phyloP scores from a whole-genome alignment of 2,329 filamentous ascomycete genomes.

The Colletotrichum scovillei region DNA sequence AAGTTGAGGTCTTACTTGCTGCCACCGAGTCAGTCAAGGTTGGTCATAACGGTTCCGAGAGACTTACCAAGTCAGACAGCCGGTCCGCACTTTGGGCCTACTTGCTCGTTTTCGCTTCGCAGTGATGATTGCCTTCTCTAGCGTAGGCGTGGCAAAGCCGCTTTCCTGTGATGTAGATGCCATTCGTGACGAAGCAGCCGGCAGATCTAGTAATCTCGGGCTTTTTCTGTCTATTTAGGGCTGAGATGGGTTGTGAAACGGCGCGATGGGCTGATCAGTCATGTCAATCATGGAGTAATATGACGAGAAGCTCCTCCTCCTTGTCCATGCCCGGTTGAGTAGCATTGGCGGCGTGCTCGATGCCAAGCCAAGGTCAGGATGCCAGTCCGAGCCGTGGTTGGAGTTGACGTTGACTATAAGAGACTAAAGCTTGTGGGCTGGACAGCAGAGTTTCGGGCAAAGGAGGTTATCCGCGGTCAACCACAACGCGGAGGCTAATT shows the following conservation, averaged over 20 bases:
- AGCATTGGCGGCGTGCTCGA: not conserved
- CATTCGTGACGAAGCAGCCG: not conserved
- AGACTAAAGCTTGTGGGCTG: not conserved
- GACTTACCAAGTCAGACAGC: conserved; percentile 53
- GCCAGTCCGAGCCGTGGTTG: not conserved
- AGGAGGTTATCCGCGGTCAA: too few species aligned
- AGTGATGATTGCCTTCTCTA: not conserved
- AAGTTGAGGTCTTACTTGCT: conserved; percentile 43
- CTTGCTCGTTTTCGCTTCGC: conserved; percentile 46
- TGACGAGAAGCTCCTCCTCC: conserved; percentile 4
- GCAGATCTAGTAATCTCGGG: too few species aligned
- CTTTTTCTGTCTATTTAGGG: not conserved
- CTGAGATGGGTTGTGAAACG: not conserved
- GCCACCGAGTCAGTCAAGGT: conserved; percentile 3
- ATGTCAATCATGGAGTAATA: not conserved
- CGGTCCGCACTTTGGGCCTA: conserved; percentile 52
- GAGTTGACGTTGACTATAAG: not conserved
- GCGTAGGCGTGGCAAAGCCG: not conserved
- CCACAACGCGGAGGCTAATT: not conserved
- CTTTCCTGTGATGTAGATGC: not conserved
- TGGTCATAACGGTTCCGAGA: not conserved
- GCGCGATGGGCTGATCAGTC: not conserved
- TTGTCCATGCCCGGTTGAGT: conserved; percentile 5
- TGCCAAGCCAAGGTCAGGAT: not conserved
- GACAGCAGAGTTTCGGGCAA: not conserved